Evolutionary conservation across 176 grass and related monocot species (phyloP), one percentile per base, ranked within the genome.

Genomic region (Bromus sterilis): DNA sequence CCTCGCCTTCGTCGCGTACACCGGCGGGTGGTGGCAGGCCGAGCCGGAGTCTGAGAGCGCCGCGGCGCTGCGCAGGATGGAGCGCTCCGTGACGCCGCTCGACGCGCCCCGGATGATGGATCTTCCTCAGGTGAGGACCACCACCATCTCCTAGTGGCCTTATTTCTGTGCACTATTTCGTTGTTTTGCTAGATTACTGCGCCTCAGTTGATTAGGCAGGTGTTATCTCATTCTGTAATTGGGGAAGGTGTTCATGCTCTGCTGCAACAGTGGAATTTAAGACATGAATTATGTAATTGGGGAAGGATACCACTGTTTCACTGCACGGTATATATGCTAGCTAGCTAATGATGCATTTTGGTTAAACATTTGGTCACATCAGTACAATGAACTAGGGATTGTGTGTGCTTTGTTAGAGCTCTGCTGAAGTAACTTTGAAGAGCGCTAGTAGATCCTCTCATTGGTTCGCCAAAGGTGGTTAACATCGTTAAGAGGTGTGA

Each of bases 21-120:
- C 63, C 42, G 41, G 79, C 24, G 77, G 78, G 21, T 82, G 78
- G 30, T 76, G 78, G 89, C 56, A 12, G 28, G 59, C 58, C 26
- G 56, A 71, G 33, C 30, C 11, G 36, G 78, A 89, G 18, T 79
- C 42, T 13, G 80, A 79, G 64, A 89, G 66, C 48, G 74, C 79
- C 71, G 78, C 74, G 65, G 78, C 72, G 58, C 35, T 89, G 51
- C 80, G 74, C 78, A 91, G 37, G 79, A 77, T 89, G 77, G 89
- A 76, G 90, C 89, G 93, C 70, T 89, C 82, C 60, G 61, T 95
- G 76, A 95, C 96, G 35, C 96, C 92, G 16, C 79, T 95, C 35
- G 36, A 87, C 13, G 78, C 87, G 26, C 93, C 96, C 28, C 91
- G 88, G 86, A 91, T 98, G 90, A 95, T 89, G 90, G 96, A 98